Evolutionary conservation across 768 basidiomycete species (phyloP), one percentile per base, ranked within the genome.

Genomic region (Nevesoporus exiguus): DNA sequence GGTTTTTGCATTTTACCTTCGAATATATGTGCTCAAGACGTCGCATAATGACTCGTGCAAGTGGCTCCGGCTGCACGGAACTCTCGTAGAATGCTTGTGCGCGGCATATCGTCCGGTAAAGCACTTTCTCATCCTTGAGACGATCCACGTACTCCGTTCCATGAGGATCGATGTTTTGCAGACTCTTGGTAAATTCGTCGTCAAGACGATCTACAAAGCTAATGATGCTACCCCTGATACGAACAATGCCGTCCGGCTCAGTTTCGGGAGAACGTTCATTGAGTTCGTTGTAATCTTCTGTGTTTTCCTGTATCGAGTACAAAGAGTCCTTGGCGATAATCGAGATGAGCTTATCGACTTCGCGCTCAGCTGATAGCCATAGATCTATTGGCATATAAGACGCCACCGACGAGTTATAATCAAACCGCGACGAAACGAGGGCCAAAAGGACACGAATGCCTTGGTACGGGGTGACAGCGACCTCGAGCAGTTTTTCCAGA

Each of bases 131-230:
- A 67, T 98, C 94, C 73, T 93, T 93, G 53, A 99, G 76, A 45
- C 97, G 83, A 67, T 98, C 97, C 41, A 99, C 89, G 67, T 99
- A 99, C 71, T 99, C 97, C n/a, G 90, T 93, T 2, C 97, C 94
- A 68, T 99, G 97, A 8, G 97, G 96, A 65, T 99, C 97, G 59
- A 97, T 93, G 66, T 98, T 93, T 81, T 98, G 97, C 31, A 99
- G 74, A 64, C 92, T 94, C 66, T 90, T 90, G 41, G 94, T 98
- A 70, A 99, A 99, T 73, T 99, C 97, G 63, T 98, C 97, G 68
- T 98, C 97, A 44, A 99, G 74, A 49, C 95, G 86, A 70, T 99
- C 97, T 44, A 99, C 83, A 61, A 97, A 92, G 66, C 91, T 92
- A 72, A 98, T 96, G 70, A 99, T 84, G 66, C 90, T 96, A 40